Evolutionary conservation across 257 asterid species (phyloP), one percentile per base, ranked within the genome.

Genomic region (Paraleonurus japonicus): DNA sequence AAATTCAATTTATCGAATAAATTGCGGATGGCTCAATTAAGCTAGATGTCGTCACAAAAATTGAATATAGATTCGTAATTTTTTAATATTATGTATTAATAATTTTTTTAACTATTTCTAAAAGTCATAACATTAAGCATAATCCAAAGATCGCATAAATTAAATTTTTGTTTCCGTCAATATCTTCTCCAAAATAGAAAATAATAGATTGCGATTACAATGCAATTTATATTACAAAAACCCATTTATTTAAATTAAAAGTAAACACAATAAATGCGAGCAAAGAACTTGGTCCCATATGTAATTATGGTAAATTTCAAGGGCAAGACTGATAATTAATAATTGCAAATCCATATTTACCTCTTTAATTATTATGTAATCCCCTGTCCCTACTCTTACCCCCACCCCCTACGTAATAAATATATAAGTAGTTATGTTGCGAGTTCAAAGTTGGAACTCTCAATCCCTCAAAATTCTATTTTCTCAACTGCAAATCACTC

Each of bases 361-460:
- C 68, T 22, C 73, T 69, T 76, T 62, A 65, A 50, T 47, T 82
- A 65, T 76, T 41, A 71, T 39, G 59, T 74, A 69, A 79, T 74
- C 76, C 61, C 39, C 71, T 54, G 11, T 2, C 55, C 65, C 71
- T 43, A 1, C n/a, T n/a, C n/a, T n/a, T n/a, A n/a, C 12, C n/a
- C 67, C 51, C 57, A 12, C 24, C 65, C 68, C 45, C 59, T 53
- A 15, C 39, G 27, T 70, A 22, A 20, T 27, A 16, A 28, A 48
- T 80, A 73, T 81, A 74, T 69, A 84, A 79, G 81, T 84, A 74
- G 93, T 74, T 85, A 41, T 53, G 69, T 79, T 87, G 80, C 88
- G 83, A 93, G 93, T 87, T 82, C 79, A 74, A 74, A 80, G 87
- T 88, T 74, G 92, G 92, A 80, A 75, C 76, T 65, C 73, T 61